phyloP scores from a whole-genome alignment of 106 monocot genomes.

The Allium sativum region DNA sequence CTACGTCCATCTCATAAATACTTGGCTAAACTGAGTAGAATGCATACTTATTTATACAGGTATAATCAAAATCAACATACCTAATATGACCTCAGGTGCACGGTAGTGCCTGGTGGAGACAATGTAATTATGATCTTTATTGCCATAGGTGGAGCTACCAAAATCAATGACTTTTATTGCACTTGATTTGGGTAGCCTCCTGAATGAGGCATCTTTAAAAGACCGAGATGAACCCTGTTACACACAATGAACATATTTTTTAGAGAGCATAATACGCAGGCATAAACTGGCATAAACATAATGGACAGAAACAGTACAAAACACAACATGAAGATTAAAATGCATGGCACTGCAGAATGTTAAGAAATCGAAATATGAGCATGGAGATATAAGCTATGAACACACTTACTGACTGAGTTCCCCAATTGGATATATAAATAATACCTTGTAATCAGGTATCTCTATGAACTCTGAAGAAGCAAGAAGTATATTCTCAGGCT shows the following conservation, averaged over 20 bases:
- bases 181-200: conserved; percentile 77
- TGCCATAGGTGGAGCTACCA: conserved; percentile 79
- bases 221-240: conserved; percentile 25
- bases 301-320: neutral
- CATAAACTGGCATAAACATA: neutral
- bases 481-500: conserved; percentile 81
- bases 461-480: conserved; percentile 58
- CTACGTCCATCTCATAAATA: conserved; percentile 16
- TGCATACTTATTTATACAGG: neutral
- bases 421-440: neutral
- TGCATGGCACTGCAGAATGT: neutral
- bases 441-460: conserved; percentile 54
- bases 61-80: conserved; percentile 16
- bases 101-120: conserved; percentile 92
- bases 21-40: neutral
- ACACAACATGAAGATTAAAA: neutral
- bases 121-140: conserved; percentile 47
- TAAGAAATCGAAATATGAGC: neutral
- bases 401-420: conserved; percentile 5
- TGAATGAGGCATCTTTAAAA: conserved; percentile 25
- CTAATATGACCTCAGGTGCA: conserved; percentile 89
- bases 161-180: conserved; percentile 92
- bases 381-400: neutral
- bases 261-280: neutral
- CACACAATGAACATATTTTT: neutral